Evolutionary conservation across 805 yeast genomes (phyloP).

Genomic region (Saccharomycopsis lassenensis): DNA sequence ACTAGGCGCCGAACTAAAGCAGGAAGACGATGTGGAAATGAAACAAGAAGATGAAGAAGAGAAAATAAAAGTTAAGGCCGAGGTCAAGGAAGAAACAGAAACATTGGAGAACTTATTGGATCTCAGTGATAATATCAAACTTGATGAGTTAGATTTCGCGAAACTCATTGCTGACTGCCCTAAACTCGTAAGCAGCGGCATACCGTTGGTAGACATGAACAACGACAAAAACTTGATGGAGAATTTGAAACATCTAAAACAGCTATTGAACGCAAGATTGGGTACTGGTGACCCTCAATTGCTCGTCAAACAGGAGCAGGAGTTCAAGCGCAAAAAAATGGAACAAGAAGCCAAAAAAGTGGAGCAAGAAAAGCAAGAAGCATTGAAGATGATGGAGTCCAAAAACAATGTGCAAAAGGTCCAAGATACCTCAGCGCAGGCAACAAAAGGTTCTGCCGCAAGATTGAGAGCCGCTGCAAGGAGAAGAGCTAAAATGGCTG

Average conservation of each 20-base stretch:
- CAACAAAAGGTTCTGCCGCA: constrained; percentile 38
- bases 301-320: constrained; percentile 15
- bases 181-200: constrained; percentile 55
- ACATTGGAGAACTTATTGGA: constrained; percentile 10
- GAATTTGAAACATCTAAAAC: constrained; percentile 40
- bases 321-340: constrained; percentile 10
- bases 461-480: constrained; percentile 92
- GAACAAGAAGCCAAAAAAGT: constrained; percentile 19
- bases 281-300: constrained; percentile 28
- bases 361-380: constrained; percentile 16
- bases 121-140: constrained; percentile 21
- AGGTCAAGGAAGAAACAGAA: constrained; percentile 12
- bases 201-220: constrained; percentile 25
- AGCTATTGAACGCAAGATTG: constrained; percentile 30
- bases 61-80: constrained; percentile 20
- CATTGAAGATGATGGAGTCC: too few relatives aligned
- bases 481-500: constrained; percentile 69
- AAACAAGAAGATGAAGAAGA: constrained; percentile 21
- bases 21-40: constrained; percentile 6
- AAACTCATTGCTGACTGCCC: constrained; percentile 29
- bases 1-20: constrained; percentile 21
- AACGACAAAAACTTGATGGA: constrained; percentile 31
- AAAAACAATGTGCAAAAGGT: too few relatives aligned
- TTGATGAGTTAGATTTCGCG: constrained; percentile 27
- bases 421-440: constrained; percentile 18